Evolutionary conservation across 1,139 yeast genomes (phyloP).

Genomic region (Keqinozyma sinolaborantium): DNA sequence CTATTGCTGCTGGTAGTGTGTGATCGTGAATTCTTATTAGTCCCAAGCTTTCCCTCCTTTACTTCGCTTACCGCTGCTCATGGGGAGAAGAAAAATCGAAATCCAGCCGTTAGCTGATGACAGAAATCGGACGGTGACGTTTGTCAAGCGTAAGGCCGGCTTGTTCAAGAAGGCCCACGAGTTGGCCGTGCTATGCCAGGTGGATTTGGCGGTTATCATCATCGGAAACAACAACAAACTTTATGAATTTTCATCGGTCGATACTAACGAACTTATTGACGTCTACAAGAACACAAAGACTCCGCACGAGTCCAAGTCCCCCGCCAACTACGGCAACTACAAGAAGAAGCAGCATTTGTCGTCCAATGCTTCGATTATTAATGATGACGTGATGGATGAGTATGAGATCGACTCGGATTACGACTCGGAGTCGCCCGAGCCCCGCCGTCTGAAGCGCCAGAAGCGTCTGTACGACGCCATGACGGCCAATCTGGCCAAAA

Average conservation of each 20-base stretch:
- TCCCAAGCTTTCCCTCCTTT: too few relatives aligned
- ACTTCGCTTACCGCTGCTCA: too few relatives aligned
- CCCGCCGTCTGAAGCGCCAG: constrained; percentile 9
- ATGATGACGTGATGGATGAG: constrained; percentile 9
- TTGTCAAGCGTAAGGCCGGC: constrained; percentile 92
- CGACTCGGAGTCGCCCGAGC: constrained; percentile 14
- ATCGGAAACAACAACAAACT: constrained; percentile 80
- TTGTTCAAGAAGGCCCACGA: constrained; percentile 95
- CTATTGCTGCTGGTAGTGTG: too few relatives aligned
- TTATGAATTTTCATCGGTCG: constrained; percentile 78
- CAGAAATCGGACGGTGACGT: constrained; percentile 83
- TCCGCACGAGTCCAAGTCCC: constrained; percentile 58
- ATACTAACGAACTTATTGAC: constrained; percentile 57
- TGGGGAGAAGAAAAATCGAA: constrained; percentile 97
- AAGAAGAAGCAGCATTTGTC: constrained; percentile 27
- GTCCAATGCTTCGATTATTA: constrained; percentile 4
- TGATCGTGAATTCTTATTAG: too few relatives aligned
- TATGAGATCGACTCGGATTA: constrained; percentile 7
- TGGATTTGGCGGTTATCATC: constrained; percentile 87
- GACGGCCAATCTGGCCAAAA: constrained; percentile 2
- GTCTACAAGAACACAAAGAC: constrained; percentile 38
- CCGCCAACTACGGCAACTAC: constrained; percentile 53
- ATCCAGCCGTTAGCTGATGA: constrained; percentile 90
- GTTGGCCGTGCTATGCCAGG: constrained; percentile 86
- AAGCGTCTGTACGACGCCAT: constrained; percentile 5